These are phyloP conservation scores for Daldinia eschscholtzii DNA, from an alignment of 2,329 filamentous ascomycete species.

Conservation along the genomic window DNA sequence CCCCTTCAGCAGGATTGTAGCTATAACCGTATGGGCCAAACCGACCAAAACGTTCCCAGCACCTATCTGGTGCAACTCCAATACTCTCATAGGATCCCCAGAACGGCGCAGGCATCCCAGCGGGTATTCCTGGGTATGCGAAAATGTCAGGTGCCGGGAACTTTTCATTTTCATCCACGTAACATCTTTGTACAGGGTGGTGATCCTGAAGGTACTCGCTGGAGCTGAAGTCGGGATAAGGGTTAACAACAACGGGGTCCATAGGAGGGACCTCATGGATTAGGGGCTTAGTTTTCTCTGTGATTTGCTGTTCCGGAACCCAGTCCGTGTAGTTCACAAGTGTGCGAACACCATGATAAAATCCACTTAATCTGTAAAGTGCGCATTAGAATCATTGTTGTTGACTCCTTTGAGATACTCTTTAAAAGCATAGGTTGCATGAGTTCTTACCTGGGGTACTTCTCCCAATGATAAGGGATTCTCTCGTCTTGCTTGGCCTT, in stretches of 20 bases:
- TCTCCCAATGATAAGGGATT: slow-evolving; percentile 48
- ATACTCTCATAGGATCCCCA: slow-evolving; percentile 74
- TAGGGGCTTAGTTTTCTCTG: slow-evolving; percentile 39
- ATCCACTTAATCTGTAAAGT: slow-evolving; percentile 45
- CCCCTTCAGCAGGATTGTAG: slow-evolving; percentile 73
- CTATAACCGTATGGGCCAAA: slow-evolving; percentile 77
- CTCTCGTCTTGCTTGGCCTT: slow-evolving; percentile 31
- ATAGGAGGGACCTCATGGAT: slow-evolving; percentile 45
- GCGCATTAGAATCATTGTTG: slow-evolving; percentile 26
- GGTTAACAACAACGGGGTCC: slow-evolving; percentile 48
- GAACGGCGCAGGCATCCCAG: slow-evolving; percentile 72
- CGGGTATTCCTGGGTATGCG: slow-evolving; percentile 70
- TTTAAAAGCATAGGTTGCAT: slow-evolving; percentile 12
- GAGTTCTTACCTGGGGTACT: slow-evolving; percentile 46
- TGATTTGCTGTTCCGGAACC: slow-evolving; percentile 48
- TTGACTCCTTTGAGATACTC: slow-evolving; percentile 11
- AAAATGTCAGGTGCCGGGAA: slow-evolving; percentile 54
- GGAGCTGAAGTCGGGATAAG: slow-evolving; percentile 49
- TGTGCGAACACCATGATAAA: slow-evolving; percentile 49
- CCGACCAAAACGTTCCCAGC: slow-evolving; percentile 77
- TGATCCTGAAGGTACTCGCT: slow-evolving; percentile 48
- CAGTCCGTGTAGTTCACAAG: slow-evolving; percentile 49
- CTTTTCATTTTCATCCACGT: slow-evolving; percentile 62
- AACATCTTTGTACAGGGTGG: slow-evolving; percentile 57
- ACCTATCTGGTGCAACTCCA: slow-evolving; percentile 72